phyloP scores from a whole-genome alignment of 179 eudicot species.

The Monotropa hypopitys region DNA sequence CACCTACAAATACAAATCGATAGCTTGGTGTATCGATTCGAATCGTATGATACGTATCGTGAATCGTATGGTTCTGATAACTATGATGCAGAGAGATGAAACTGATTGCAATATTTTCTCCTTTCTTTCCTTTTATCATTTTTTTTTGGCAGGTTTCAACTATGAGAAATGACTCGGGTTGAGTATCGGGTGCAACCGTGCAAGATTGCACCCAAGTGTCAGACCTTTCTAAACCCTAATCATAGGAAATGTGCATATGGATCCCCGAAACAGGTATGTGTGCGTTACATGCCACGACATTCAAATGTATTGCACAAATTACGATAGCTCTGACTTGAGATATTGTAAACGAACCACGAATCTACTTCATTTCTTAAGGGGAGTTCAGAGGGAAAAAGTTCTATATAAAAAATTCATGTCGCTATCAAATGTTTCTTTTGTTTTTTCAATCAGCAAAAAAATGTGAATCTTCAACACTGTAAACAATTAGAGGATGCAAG shows the following conservation, averaged over 20 bases:
- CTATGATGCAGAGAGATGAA: background rate
- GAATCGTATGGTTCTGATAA: no score
- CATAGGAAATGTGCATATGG: background rate
- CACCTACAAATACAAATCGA: no score
- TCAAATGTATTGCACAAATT: background rate
- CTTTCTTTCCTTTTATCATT: no score
- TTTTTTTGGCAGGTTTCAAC: background rate
- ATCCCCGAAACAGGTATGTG: background rate
- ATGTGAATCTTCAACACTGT: no score
- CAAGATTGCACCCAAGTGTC: background rate
- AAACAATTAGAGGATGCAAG: no score
- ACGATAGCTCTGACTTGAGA: background rate
- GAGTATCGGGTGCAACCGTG: background rate
- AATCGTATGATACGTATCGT: no score
- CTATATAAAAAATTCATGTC: background rate
- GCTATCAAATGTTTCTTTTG: background rate
- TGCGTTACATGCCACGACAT: background rate
- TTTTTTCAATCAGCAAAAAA: background rate
- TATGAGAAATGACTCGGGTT: background rate
- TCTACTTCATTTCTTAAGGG: background rate
- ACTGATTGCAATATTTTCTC: background rate
- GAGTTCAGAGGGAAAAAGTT: background rate
- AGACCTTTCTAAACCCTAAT: background rate
- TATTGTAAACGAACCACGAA: background rate
- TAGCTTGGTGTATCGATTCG: no score